phyloP scores from a whole-genome alignment of 2,329 filamentous ascomycete genomes.

The Parafenestella ontariensis region DNA sequence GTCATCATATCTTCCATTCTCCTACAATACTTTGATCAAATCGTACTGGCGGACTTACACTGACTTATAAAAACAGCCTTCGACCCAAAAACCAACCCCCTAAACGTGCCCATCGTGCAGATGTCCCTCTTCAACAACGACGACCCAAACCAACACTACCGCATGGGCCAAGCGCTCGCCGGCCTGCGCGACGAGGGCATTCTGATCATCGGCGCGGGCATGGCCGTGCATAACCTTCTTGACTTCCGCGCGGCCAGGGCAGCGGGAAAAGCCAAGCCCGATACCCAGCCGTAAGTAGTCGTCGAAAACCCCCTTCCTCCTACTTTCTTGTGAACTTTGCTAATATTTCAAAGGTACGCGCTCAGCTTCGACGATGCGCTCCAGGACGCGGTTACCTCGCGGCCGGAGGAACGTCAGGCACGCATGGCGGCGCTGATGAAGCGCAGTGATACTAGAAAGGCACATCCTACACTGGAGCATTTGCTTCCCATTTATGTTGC shows the following conservation, averaged over 20 bases:
- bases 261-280: background rate
- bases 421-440: background rate
- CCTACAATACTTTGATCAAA: too few species aligned
- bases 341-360: too few species aligned
- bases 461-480: background rate
- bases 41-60: too few species aligned
- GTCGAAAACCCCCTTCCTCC: too few species aligned
- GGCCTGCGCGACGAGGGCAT: background rate
- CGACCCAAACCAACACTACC: background rate
- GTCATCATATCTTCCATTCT: too few species aligned
- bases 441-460: background rate
- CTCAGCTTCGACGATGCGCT: background rate
- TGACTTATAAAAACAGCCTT: too few species aligned
- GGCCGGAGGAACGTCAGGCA: background rate
- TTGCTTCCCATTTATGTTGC: background rate
- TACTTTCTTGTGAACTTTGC: too few species aligned
- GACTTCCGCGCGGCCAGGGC: background rate
- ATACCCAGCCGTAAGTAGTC: background rate
- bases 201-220: background rate
- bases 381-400: background rate
- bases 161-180: background rate
- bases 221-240: background rate
- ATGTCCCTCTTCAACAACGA: background rate
- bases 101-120: background rate
- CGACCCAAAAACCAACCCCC: background rate